Base-by-base conservation (phyloP, 305 asterid species). In the Coffea humblotiana region DNA sequence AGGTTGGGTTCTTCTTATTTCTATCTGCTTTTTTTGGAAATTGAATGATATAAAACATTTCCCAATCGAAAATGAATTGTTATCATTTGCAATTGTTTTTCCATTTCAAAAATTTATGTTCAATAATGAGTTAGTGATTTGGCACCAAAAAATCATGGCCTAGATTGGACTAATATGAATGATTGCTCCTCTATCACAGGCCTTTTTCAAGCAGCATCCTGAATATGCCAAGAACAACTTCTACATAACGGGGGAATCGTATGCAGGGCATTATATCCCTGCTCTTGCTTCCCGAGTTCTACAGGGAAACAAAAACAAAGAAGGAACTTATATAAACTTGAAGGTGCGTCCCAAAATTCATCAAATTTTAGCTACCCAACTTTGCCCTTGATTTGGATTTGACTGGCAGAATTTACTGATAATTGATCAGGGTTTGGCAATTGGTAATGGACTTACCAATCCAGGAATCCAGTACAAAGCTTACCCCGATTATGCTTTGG, bases 191-290 rank as follows among this genome's bases (percentile, higher is more conserved):
- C 43, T 40, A 40, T 40, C 10, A 14, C 56, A 86, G 89, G 86
- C 84, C 64, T 86, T 86, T 79, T 86, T 86, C 84, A 84, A 79
- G 43, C 79, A 82, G 52, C 89, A 86, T 65, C 89, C 87, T 74
- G 79, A 82, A 15, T 92, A 78, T 80, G 82, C 72, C 37, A 88
- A 88, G 48, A 94, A 92, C 23, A 93, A 94, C 43, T 93, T 94
- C 69, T 92, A 86, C 83, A 90, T 93, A 23, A 92, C 94, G 16
- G 98, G 98, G 78, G 98, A 94, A 83, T 93, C 98, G 37, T 94
- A 93, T 78, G 98, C 97, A 18, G 98, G 98, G 43, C 98, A 94
- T 77, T 93, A 92, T 45, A 93, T 94, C 75, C 98, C 98, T 54
- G 95, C 97, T 77, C 88, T 83, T 52, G 89, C 95, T 45, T 37